phyloP scores from a whole-genome alignment of 164 flowering plant genomes.

The Hamamelis virginiana region DNA sequence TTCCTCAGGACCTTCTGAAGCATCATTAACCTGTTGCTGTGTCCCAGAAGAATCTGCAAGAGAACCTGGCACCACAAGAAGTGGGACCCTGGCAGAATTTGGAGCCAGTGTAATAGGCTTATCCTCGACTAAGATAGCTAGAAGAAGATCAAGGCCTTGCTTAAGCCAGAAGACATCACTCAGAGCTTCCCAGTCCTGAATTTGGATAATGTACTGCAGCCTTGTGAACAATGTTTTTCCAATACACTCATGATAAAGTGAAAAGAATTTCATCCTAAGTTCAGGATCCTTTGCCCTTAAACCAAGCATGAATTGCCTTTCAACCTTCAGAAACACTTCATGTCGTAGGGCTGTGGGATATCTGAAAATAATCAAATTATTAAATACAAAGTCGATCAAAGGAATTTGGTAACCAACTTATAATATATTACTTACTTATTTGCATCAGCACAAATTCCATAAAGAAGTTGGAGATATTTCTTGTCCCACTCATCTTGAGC shows the following conservation, averaged over 20 bases:
- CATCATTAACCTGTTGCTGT: constrained; percentile 55
- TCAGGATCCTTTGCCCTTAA: constrained; percentile 93
- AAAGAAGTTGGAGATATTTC: constrained; percentile 92
- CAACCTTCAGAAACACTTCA: constrained; percentile 90
- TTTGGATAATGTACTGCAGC: constrained; percentile 89
- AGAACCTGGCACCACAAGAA: constrained; percentile 53
- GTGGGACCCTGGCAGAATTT: constrained; percentile 82
- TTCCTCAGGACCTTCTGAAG: constrained; percentile 58
- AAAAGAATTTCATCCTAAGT: constrained; percentile 71
- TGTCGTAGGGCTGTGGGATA: constrained; percentile 67
- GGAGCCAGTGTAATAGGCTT: constrained; percentile 91
- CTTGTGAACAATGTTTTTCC: constrained; percentile 77
- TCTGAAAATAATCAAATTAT: constrained; percentile 39
- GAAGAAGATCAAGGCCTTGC: constrained; percentile 97
- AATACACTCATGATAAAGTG: constrained; percentile 86
- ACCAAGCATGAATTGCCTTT: constrained; percentile 94
- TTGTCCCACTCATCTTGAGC: constrained; percentile 83
- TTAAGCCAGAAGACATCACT: constrained; percentile 99
- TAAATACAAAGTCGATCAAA: constrained; percentile 1
- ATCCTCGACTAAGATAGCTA: constrained; percentile 82
- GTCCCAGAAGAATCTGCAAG: constrained; percentile 52
- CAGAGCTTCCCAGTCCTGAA: constrained; percentile 96
- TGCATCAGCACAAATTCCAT: constrained; percentile 89
- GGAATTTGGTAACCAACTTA: not conserved
- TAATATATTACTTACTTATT: constrained; percentile 51